Conservation (phyloP, 495 filamentous ascomycete species). For the Penicillium paradoxum region DNA sequence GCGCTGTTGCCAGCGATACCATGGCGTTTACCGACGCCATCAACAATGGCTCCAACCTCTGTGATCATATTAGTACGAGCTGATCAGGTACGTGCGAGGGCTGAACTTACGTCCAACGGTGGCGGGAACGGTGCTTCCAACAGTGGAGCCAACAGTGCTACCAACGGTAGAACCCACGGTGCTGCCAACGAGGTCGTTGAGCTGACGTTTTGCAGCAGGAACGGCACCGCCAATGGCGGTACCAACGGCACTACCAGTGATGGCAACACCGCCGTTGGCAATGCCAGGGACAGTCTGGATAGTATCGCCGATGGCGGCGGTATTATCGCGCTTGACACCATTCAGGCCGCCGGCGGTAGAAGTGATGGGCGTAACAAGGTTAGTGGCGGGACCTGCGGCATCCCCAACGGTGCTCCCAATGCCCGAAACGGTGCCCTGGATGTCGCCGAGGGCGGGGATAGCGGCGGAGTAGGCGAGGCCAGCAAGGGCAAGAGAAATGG, state of each 20-base stretch:
- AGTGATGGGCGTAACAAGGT: background rate
- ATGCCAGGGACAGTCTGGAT: conserved; percentile 3
- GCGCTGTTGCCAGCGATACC: background rate
- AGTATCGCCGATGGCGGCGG: background rate
- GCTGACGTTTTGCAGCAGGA: conserved; percentile 11
- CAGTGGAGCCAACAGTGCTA: background rate
- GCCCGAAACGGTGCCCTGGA: background rate
- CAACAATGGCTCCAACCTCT: conserved; percentile 6
- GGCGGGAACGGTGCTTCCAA: conserved; percentile 2
- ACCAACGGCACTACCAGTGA: conserved; percentile 7
- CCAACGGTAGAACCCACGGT: conserved; percentile 10
- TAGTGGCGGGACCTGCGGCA: background rate
- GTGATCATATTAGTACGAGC: background rate
- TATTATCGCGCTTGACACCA: background rate
- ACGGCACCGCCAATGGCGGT: conserved; percentile 7
- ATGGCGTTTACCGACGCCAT: background rate
- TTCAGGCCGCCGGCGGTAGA: background rate
- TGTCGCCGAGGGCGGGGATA: conserved; percentile 13
- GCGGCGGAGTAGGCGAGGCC: conserved; percentile 15
- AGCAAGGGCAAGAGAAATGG: conserved; percentile 19
- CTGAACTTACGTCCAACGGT: conserved; percentile 15
- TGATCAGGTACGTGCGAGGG: too few relatives aligned
- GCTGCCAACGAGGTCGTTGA: conserved; percentile 11
- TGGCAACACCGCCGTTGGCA: conserved; percentile 6
- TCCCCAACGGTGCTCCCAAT: conserved; percentile 2